Base-by-base conservation (phyloP, 2,329 filamentous ascomycete genomes). In the Tolypocladium sp. region DNA sequence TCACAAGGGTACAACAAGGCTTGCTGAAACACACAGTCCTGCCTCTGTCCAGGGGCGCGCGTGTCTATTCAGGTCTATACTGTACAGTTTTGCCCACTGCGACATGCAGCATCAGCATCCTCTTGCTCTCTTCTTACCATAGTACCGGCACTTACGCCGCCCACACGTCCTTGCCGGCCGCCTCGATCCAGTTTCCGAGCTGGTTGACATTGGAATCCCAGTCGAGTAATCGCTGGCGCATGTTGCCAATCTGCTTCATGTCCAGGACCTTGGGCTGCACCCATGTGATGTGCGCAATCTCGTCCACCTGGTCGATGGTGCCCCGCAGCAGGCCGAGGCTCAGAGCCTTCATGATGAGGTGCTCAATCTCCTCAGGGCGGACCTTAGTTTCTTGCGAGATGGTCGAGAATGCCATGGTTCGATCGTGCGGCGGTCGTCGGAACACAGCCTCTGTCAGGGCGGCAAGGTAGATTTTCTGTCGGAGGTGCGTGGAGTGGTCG, bases 301-400 rank as follows among this genome's bases (percentile, higher is more conserved):
- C 88, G 55, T 91, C 91, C 38, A 99, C 94, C 77, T 99, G 93
- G 73, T 99, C 94, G 68, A 99, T 97, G 59, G 90, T 94, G 53
- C 94, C 94, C 66, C 89, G 85, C 66, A 99, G 79, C 66, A 99
- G 79, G 1, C 94, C 94, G 66, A 99, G 76, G 70, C 92, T 97
- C 68, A 99, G 77, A n/a, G 94, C 94, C 81, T 97, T 97, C 94
- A 99, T 99, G 69, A 99, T 90, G 64, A 99, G 79, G 73, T 97
- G 93, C 81, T 99, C 94, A 66, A 99, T 97, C 78, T 97, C 91
- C 68, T 94, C 86, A 3, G 87, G 85, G 66, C 86, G 84, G 57
- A 99, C 92, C 76, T 96, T 96, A 4, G 94, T 99, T 79, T 97
- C 93, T 65, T 89, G 82, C 6, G 90, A 85, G 69, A 99, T 97